Percentiles rank a stretch among this genome's conserved stretches.
phyloP scores from a whole-genome alignment of 2,329 filamentous ascomycete genomes.

The Paecilomyces sp. region DNA sequence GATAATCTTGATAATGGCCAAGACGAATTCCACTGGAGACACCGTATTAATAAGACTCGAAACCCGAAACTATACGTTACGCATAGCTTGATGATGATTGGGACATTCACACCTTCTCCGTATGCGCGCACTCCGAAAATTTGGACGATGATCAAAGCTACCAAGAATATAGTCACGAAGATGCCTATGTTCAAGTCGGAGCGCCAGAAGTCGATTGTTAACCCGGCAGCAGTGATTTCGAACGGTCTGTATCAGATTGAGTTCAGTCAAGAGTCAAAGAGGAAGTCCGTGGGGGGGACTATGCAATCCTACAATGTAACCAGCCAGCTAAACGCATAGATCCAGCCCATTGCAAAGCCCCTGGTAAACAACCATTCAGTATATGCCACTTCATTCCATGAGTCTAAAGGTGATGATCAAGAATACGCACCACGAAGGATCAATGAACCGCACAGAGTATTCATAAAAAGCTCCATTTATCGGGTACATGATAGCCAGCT shows the following conservation, averaged over 20 bases:
- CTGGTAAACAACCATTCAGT: slow-evolving; percentile 11
- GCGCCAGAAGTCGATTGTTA: slow-evolving; percentile 50
- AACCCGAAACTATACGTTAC: no score
- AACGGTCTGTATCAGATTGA: slow-evolving; percentile 44
- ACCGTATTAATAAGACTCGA: no score
- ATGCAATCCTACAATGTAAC: background rate
- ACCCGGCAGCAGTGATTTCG: slow-evolving; percentile 57
- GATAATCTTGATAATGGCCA: slow-evolving; percentile 51
- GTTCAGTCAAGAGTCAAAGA: background rate
- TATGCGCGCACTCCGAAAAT: slow-evolving; percentile 50
- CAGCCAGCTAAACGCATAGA: slow-evolving; percentile 71
- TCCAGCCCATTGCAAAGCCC: slow-evolving; percentile 41
- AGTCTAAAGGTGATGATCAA: background rate
- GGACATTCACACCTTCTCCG: slow-evolving; percentile 13
- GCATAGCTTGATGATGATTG: background rate
- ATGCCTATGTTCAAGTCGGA: slow-evolving; percentile 45
- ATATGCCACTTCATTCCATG: background rate
- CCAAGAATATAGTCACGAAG: slow-evolving; percentile 52
- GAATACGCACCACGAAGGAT: slow-evolving; percentile 45
- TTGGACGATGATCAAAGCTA: slow-evolving; percentile 45
- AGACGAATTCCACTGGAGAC: slow-evolving; percentile 48
- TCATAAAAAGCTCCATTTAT: slow-evolving; percentile 57
- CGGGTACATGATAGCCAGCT: slow-evolving; percentile 55
- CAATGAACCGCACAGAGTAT: slow-evolving; percentile 56
- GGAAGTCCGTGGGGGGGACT: background rate